phyloP scores from a whole-genome alignment of 2,329 filamentous ascomycete genomes.

The Cladophialophora immunda region DNA sequence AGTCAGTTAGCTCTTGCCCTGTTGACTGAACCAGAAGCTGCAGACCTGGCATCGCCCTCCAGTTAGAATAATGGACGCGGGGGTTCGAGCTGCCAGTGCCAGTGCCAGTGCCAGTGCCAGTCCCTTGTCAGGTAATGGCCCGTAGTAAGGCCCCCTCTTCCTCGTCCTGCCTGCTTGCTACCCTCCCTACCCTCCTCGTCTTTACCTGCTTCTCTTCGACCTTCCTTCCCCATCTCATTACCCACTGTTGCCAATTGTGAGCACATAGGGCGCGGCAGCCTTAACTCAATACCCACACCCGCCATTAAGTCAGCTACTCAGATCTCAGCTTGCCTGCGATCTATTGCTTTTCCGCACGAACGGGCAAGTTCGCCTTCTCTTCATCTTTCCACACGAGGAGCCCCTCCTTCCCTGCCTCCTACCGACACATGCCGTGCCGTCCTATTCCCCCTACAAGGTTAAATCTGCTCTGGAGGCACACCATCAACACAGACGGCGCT shows the following conservation, averaged over 20 bases:
- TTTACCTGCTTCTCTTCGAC: neutral
- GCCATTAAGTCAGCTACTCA: neutral
- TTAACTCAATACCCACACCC: neutral
- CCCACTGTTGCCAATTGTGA: neutral
- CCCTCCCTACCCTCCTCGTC: neutral
- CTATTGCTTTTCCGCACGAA: neutral
- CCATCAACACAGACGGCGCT: neutral
- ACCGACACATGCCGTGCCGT: neutral
- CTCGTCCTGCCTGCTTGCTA: neutral
- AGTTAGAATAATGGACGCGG: neutral
- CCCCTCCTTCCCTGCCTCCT: neutral
- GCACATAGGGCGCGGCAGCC: constrained; percentile 7
- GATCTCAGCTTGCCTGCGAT: neutral
- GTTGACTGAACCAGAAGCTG: neutral
- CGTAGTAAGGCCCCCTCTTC: constrained; percentile 1
- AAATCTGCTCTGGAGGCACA: neutral
- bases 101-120: too few species aligned
- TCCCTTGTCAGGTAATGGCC: neutral
- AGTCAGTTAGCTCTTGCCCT: neutral
- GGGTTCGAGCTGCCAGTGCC: neutral
- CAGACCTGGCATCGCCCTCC: neutral
- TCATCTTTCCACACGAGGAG: neutral
- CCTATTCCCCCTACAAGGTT: neutral
- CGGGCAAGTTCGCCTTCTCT: constrained; percentile 5
- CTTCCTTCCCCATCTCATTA: neutral